Evolutionary conservation across 345 rosid genomes (phyloP), one percentile per base, ranked within the genome.

Genomic region (Euclidium syriacum): DNA sequence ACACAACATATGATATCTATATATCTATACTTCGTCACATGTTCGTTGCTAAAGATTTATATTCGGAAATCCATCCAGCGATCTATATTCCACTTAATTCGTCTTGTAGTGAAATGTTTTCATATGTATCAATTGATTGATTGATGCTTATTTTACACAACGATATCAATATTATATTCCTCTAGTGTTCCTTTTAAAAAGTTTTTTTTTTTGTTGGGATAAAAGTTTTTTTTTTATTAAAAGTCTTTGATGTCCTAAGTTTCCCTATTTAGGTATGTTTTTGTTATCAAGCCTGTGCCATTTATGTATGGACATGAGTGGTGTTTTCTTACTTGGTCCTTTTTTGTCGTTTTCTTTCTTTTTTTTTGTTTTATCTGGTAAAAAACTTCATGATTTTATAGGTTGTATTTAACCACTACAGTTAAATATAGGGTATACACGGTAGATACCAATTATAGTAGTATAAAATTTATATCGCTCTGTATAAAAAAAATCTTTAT

Each of bases 231-330:
- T n/a, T n/a, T n/a, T n/a, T n/a, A n/a, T n/a, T n/a, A n/a, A n/a
- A n/a, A n/a, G n/a, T n/a, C n/a, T n/a, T 49, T 17, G 15, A 24
- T 59, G 73, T 41, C 60, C 53, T 12, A 24, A 68, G 59, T 68
- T 68, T 68, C 73, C 66, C 58, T 68, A 58, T 68, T 2, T 58
- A 8, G 73, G 11, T 57, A 57, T 57, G 58, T 38, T 48, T 50
- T 67, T 38, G 51, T 68, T 50, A n/a, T 68, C 58, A 59, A 68
- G 60, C 36, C 8, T 40, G 53, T 68, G 66, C 66, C 66, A 58
- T 50, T 58, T 68, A 30, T 68, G 72, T 65, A 65, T 43, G n/a
- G 27, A 50, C 65, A 68, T 68, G 36, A 41, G 39, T 50, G 26
- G n/a, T 47, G 33, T 66, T 32, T 52, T 43, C 44, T 52, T 15